phyloP scores from a whole-genome alignment of 106 monocot species.

The Dioscorea alata region DNA sequence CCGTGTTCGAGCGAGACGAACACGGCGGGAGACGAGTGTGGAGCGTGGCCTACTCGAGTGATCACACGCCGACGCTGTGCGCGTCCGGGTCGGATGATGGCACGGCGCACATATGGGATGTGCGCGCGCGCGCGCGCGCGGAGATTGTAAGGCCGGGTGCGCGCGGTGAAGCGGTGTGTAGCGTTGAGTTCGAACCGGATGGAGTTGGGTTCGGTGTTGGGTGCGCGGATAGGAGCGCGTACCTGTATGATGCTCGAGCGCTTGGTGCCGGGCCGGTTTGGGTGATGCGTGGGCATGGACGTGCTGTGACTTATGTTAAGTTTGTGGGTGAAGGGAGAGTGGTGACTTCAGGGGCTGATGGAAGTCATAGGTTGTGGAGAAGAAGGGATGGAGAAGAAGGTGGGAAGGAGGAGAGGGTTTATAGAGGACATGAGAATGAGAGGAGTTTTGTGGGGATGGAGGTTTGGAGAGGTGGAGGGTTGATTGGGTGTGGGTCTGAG shows the following conservation, averaged over 20 bases:
- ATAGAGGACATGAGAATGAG: conserved; percentile 49
- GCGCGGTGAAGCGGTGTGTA: conserved; percentile 34
- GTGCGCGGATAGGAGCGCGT: conserved; percentile 57
- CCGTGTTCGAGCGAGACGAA: conserved; percentile 80
- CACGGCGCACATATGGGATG: conserved; percentile 63
- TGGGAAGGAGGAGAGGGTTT: conserved; percentile 40
- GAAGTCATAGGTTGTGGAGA: conserved; percentile 62
- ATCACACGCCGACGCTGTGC: conserved; percentile 15
- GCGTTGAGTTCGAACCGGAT: conserved; percentile 65
- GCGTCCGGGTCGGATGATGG: conserved; percentile 83
- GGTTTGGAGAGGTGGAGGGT: conserved; percentile 45
- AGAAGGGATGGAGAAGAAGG: background rate
- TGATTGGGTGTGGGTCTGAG: conserved; percentile 80
- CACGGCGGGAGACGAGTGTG: conserved; percentile 83
- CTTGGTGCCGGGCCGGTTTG: conserved; percentile 24
- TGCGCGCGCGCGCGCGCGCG: conserved; percentile 13
- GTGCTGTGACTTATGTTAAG: conserved; percentile 71
- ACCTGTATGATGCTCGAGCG: conserved; percentile 64
- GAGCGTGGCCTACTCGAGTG: conserved; percentile 67
- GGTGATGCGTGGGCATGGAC: conserved; percentile 37
- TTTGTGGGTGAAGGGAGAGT: conserved; percentile 37
- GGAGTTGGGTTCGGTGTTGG: conserved; percentile 34
- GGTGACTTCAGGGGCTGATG: conserved; percentile 71
- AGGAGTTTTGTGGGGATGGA: conserved; percentile 79
- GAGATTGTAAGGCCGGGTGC: conserved; percentile 4